phyloP scores from a whole-genome alignment of 768 basidiomycete genomes.

The Mycena epipterygia region DNA sequence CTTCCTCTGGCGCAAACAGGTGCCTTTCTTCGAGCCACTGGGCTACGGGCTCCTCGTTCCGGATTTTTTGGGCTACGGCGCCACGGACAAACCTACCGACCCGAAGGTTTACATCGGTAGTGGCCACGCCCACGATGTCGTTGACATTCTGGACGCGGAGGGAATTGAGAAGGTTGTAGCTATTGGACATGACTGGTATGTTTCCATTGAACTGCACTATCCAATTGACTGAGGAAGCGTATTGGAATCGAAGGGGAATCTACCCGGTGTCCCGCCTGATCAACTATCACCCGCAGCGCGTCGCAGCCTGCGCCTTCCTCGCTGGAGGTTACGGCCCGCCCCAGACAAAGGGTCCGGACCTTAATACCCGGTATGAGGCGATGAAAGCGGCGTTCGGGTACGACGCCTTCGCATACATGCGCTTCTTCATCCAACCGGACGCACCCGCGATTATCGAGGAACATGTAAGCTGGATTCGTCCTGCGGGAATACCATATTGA shows the following conservation, averaged over 20 bases:
- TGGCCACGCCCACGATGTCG: constrained; percentile 53
- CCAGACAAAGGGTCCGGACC: constrained; percentile 36
- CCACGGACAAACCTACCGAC: constrained; percentile 60
- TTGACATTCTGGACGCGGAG: constrained; percentile 57
- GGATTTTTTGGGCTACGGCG: constrained; percentile 68
- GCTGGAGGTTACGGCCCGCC: constrained; percentile 49
- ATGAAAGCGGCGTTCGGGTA: constrained; percentile 5
- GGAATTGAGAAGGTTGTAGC: constrained; percentile 49
- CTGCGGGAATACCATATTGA: too few species aligned
- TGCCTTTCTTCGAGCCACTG: constrained; percentile 49
- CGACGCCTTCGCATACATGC: constrained; percentile 17
- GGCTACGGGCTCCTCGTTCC: constrained; percentile 64
- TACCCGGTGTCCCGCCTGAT: constrained; percentile 49
- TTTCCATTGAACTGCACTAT: not conserved
- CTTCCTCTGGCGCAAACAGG: constrained; percentile 56
- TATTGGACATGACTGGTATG: constrained; percentile 57
- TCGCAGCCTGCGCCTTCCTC: constrained; percentile 57
- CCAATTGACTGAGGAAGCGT: not conserved
- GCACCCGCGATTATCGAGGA: constrained; percentile 51
- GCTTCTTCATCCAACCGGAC: constrained; percentile 41
- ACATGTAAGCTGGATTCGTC: constrained; percentile 43
- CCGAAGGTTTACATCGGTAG: constrained; percentile 48
- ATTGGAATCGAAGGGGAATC: constrained; percentile 51
- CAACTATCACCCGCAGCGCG: constrained; percentile 53
- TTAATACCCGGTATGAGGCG: constrained; percentile 30